These are phyloP conservation scores for Leccinum fibrillosum DNA, from an alignment of 768 basidiomycete genomes.

Conservation along the genomic window DNA sequence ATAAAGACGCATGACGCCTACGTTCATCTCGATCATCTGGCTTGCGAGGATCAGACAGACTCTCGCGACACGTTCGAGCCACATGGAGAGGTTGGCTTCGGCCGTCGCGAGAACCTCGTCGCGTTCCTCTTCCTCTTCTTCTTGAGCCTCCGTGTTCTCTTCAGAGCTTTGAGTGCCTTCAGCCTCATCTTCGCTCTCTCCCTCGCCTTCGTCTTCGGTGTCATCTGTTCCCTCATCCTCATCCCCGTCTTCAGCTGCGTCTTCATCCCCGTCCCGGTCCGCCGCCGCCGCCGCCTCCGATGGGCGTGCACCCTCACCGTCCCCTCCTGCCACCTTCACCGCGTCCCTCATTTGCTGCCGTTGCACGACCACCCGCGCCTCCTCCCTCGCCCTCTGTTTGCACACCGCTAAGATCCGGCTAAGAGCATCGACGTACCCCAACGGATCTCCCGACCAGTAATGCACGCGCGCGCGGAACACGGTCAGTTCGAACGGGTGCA, in stretches of 20 bases:
- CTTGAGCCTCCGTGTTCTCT: slow-evolving; percentile 1
- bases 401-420: slow-evolving; percentile 60
- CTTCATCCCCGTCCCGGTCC: slow-evolving; percentile 23
- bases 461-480: slow-evolving; percentile 72
- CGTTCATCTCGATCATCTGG: slow-evolving; percentile 84
- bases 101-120: slow-evolving; percentile 24
- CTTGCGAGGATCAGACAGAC: slow-evolving; percentile 78
- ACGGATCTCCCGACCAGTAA: slow-evolving; percentile 80
- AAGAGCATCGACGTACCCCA: slow-evolving; percentile 77
- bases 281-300: background rate
- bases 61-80: slow-evolving; percentile 77
- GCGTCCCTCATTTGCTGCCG: slow-evolving; percentile 2
- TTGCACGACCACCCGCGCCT: slow-evolving; percentile 16
- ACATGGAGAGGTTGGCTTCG: slow-evolving; percentile 54
- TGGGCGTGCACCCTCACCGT: background rate
- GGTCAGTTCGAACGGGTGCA: slow-evolving; percentile 48
- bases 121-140: slow-evolving; percentile 4
- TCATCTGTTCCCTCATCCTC: background rate
- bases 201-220: background rate
- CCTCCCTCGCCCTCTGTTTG: slow-evolving; percentile 45
- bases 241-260: background rate
- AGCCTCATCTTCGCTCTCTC: background rate
- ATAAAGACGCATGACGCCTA: slow-evolving; percentile 23
- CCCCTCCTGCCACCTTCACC: background rate
- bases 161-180: background rate